phyloP scores from a whole-genome alignment of 352 stramenopile genomes.

The Albugo laibachii region DNA sequence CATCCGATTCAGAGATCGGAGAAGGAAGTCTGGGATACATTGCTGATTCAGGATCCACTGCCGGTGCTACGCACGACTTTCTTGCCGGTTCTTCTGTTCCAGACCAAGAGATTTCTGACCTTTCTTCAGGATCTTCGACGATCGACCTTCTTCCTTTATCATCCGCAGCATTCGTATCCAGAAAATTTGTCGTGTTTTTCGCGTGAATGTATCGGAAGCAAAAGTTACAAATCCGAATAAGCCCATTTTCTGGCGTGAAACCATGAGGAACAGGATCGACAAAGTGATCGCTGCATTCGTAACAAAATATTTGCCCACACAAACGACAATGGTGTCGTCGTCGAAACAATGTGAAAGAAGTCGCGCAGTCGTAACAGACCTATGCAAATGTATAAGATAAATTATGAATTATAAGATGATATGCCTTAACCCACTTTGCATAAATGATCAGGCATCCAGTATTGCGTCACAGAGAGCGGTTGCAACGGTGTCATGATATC shows the following conservation, averaged over 20 bases:
- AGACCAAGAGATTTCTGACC: too few species aligned
- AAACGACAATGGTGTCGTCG: slow-evolving; percentile 74
- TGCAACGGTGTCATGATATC: too few species aligned
- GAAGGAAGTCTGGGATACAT: too few species aligned
- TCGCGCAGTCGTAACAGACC: slow-evolving; percentile 70
- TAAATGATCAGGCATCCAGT: slow-evolving; percentile 74
- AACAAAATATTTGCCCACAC: slow-evolving; percentile 73
- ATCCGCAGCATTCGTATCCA: slow-evolving; percentile 5
- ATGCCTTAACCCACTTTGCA: slow-evolving; percentile 32
- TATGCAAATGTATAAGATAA: slow-evolving; percentile 5
- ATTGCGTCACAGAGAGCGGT: slow-evolving; percentile 10
- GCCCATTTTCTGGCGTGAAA: slow-evolving; percentile 12
- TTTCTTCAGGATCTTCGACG: too few species aligned
- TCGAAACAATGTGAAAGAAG: slow-evolving; percentile 61
- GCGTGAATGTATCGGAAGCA: slow-evolving; percentile 29
- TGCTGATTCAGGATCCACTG: too few species aligned
- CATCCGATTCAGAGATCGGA: too few species aligned
- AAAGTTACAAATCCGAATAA: slow-evolving; percentile 61
- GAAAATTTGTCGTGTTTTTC: slow-evolving; percentile 13
- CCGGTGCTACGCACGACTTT: too few species aligned
- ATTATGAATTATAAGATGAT: neutral
- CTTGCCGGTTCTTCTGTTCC: too few species aligned
- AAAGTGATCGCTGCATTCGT: slow-evolving; percentile 64
- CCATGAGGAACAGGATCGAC: slow-evolving; percentile 36
- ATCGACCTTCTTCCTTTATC: too few species aligned